phyloP scores from a whole-genome alignment of 352 stramenopile genomes.

The Globisporangium alternatum region DNA sequence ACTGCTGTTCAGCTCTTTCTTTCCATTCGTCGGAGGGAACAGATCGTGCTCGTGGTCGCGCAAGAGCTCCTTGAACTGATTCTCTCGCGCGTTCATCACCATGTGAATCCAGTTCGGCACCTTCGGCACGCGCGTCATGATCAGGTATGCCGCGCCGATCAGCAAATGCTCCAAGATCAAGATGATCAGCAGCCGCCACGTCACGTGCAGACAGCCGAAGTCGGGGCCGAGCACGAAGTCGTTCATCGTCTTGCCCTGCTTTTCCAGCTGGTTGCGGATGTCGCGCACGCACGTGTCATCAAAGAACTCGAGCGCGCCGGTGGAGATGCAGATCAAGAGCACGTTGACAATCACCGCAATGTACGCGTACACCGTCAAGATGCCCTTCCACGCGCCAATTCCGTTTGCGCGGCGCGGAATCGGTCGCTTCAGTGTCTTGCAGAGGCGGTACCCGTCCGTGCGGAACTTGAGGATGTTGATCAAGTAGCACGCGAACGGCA shows the following conservation, averaged over 20 bases:
- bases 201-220: slow-evolving; percentile 60
- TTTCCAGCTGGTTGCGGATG: slow-evolving; percentile 52
- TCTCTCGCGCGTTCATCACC: slow-evolving; percentile 55
- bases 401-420: slow-evolving; percentile 67
- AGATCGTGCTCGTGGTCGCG: slow-evolving; percentile 45
- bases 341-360: slow-evolving; percentile 73
- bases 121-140: slow-evolving; percentile 48
- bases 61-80: slow-evolving; percentile 63
- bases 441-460: slow-evolving; percentile 64
- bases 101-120: slow-evolving; percentile 51
- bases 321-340: slow-evolving; percentile 70
- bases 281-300: slow-evolving; percentile 49
- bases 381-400: slow-evolving; percentile 69
- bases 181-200: slow-evolving; percentile 57
- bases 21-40: slow-evolving; percentile 24
- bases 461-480: slow-evolving; percentile 73
- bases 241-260: slow-evolving; percentile 58
- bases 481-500: slow-evolving; percentile 68
- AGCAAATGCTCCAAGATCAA: slow-evolving; percentile 57
- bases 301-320: slow-evolving; percentile 69
- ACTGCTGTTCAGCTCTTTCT: slow-evolving; percentile 1
- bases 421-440: slow-evolving; percentile 66
- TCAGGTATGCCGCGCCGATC: slow-evolving; percentile 46
- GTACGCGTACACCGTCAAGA: slow-evolving; percentile 57
- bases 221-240: slow-evolving; percentile 66